These are phyloP conservation scores for Sporisorium graminicola DNA, from an alignment of 1,284 basidiomycete genomes.

Conservation along the genomic window DNA sequence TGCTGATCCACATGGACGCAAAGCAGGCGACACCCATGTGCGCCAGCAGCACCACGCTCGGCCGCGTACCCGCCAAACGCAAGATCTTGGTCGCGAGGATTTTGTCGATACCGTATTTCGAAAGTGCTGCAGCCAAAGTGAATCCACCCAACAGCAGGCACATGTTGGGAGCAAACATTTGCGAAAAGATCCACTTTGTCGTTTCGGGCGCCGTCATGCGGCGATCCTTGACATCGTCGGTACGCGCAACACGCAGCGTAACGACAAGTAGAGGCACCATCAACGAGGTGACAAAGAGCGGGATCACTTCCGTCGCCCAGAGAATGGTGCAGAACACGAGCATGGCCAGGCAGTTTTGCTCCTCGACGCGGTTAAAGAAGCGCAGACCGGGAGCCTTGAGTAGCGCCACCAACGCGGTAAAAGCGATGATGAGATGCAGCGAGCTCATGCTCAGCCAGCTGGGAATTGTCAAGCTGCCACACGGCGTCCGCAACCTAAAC, in stretches of 20 bases:
- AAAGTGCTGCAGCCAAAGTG: slow-evolving; percentile 95
- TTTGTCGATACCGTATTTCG: slow-evolving; percentile 97
- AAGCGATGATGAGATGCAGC: slow-evolving; percentile 62
- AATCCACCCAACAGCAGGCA: slow-evolving; percentile 84
- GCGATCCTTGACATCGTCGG: slow-evolving; percentile 74
- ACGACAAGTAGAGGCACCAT: slow-evolving; percentile 91
- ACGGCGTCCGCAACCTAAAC: slow-evolving; percentile 53
- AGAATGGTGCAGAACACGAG: slow-evolving; percentile 90
- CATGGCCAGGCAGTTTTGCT: slow-evolving; percentile 91
- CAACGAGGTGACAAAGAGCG: slow-evolving; percentile 94
- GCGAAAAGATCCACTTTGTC: slow-evolving; percentile 80
- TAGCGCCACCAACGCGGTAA: slow-evolving; percentile 59
- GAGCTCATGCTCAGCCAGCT: slow-evolving; percentile 63
- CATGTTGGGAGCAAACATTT: slow-evolving; percentile 87
- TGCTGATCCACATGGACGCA: slow-evolving; percentile 99
- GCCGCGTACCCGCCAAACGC: slow-evolving; percentile 87
- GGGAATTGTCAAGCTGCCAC: slow-evolving; percentile 54
- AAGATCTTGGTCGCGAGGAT: slow-evolving; percentile 89
- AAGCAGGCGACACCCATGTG: slow-evolving; percentile 98
- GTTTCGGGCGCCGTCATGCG: slow-evolving; percentile 79
- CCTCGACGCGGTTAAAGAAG: slow-evolving; percentile 76
- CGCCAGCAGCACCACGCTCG: slow-evolving; percentile 86
- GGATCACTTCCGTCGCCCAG: slow-evolving; percentile 98
- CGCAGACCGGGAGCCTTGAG: slow-evolving; percentile 65
- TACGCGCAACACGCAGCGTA: slow-evolving; percentile 83